Evolutionary conservation across 495 filamentous ascomycete species (phyloP).

Genomic region (Penicillium arizonense): DNA sequence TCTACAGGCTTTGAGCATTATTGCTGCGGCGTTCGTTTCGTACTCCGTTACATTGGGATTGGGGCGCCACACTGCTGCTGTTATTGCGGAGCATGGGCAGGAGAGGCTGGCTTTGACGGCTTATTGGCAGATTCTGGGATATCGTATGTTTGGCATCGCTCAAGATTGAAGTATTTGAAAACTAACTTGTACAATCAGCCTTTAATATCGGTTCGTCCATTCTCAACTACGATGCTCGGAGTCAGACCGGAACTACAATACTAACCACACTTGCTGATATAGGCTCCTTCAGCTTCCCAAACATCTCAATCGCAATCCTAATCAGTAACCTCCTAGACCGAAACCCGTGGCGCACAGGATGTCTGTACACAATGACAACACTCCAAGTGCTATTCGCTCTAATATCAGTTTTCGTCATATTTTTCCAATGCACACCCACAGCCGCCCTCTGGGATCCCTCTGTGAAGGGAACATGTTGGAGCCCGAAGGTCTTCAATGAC

Average conservation of each 20-base stretch:
- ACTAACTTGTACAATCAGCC: neutral
- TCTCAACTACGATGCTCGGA: neutral
- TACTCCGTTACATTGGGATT: constrained; percentile 20
- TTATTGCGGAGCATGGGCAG: constrained; percentile 18
- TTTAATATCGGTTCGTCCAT: constrained; percentile 16
- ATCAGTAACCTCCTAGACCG: constrained; percentile 24
- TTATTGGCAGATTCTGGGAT: constrained; percentile 20
- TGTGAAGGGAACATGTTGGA: constrained; percentile 16
- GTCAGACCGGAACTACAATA: neutral
- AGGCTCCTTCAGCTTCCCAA: constrained; percentile 26
- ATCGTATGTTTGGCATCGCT: neutral
- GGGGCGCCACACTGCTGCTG: constrained; percentile 23
- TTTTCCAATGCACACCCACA: constrained; percentile 22
- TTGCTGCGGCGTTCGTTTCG: constrained; percentile 20
- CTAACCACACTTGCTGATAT: neutral
- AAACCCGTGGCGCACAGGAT: constrained; percentile 14
- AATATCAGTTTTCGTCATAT: constrained; percentile 21
- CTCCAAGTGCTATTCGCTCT: constrained; percentile 23
- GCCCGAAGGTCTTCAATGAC: constrained; percentile 13
- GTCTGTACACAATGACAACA: constrained; percentile 16
- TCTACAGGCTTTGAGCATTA: constrained; percentile 22
- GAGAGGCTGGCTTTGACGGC: constrained; percentile 5
- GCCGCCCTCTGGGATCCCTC: constrained; percentile 17
- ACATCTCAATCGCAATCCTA: constrained; percentile 25
- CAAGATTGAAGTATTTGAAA: too few relatives aligned